phyloP scores from a whole-genome alignment of 345 rosid genomes.

The Draba incana region DNA sequence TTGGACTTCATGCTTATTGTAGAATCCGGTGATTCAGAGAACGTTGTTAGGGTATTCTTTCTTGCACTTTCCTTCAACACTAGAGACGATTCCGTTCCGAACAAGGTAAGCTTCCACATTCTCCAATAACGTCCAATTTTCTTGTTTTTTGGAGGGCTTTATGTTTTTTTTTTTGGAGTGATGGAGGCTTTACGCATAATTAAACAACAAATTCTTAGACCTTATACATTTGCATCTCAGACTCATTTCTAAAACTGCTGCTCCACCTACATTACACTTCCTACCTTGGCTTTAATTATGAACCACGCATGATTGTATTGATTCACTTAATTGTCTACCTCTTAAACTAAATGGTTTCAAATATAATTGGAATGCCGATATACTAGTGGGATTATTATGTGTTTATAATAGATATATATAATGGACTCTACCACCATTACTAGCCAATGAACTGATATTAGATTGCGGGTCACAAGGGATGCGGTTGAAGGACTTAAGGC shows the following conservation, averaged over 20 bases:
- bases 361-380: constrained; percentile 5
- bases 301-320: constrained; percentile 13
- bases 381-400: not conserved
- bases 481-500: constrained; percentile 44
- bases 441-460: constrained; percentile 45
- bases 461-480: constrained; percentile 43
- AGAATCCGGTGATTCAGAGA: too few species aligned
- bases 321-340: constrained; percentile 21
- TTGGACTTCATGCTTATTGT: too few species aligned
- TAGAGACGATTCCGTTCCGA: too few species aligned
- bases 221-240: not conserved
- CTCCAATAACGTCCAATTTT: too few species aligned
- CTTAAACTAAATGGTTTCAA: constrained; percentile 14
- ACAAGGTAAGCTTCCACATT: too few species aligned
- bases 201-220: not conserved
- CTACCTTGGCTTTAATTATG: not conserved
- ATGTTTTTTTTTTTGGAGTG: too few species aligned
- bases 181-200: not conserved
- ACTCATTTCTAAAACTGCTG: not conserved
- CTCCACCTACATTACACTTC: too few species aligned
- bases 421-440: constrained; percentile 47
- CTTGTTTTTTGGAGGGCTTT: too few species aligned
- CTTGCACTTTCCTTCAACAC: too few species aligned
- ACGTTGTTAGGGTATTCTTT: too few species aligned
- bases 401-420: constrained; percentile 35